Conservation (phyloP, 1,284 basidiomycete species). For the Leccinum proliferum region DNA sequence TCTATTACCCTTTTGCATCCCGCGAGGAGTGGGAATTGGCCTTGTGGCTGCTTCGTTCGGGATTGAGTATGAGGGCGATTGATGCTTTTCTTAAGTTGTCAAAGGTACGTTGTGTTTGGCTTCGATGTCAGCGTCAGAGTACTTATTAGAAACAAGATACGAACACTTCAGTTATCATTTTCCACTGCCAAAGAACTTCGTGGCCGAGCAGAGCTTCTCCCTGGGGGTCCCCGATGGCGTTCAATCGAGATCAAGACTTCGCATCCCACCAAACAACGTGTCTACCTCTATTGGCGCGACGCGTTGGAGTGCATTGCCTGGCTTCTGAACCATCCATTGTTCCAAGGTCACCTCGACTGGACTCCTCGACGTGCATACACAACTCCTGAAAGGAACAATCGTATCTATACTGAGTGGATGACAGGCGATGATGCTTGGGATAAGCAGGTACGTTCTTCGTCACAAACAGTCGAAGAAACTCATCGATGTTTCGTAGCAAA, state of each 20-base stretch:
- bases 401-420: not conserved
- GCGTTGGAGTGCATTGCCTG: constrained; percentile 3
- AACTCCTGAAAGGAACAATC: not conserved
- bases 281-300: constrained; percentile 4
- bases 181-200: constrained; percentile 1
- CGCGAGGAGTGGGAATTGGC: not conserved
- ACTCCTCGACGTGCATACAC: not conserved
- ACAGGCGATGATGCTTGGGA: constrained; percentile 9
- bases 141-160: not conserved
- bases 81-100: not conserved
- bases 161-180: constrained; percentile 1
- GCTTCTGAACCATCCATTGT: constrained; percentile 7
- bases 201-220: constrained; percentile 3
- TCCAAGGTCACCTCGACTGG: constrained; percentile 2
- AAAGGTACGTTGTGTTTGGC: not conserved
- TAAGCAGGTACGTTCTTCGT: constrained; percentile 1
- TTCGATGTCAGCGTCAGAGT: not conserved
- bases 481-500: not conserved
- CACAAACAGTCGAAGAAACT: not conserved
- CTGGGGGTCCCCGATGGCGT: constrained; percentile 5
- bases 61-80: not conserved
- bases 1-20: not conserved
- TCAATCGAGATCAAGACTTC: not conserved
- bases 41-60: constrained; percentile 1
- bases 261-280: not conserved